Evolutionary conservation across 2,329 filamentous ascomycete species (phyloP), one percentile per base, ranked within the genome.

Genomic region (Verticillium dahliae): DNA sequence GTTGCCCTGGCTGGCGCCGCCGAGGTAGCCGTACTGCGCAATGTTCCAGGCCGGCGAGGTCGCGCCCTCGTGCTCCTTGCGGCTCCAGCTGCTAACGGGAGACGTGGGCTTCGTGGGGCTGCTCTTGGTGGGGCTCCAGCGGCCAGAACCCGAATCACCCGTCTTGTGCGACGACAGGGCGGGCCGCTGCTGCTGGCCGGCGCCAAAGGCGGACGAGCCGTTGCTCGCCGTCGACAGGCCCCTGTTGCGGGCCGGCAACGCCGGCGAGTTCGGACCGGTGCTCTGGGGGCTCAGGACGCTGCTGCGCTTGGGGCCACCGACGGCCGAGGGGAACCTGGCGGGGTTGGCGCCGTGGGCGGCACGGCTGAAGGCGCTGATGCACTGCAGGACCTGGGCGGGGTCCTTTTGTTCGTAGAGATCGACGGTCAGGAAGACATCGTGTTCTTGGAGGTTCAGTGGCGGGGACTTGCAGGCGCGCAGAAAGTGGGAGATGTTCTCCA

Each of bases 401-500:
- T 99, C 95, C 75, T 99, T 99, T 67, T 88, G 83, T 76, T 99
- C 95, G 80, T 90, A 99, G 57, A 99, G 82, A 76, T 99, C 95
- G 73, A 99, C 94, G 5, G 95, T 99, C 64, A 98, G 86, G 77
- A 99, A 99, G 67, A 93, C 88, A 76, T 99, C 95, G 79, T 99
- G 95, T 56, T 93, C 88, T 62, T 91, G 92, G 63, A 99, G 86
- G 75, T 88, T 93, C 59, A 99, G 80, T 0, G 95, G 95, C 33
- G 90, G 86, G 58, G 85, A 80, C 75, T 97, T 91, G 79, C 93
- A 96, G 63, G 92, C 92, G 70, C 86, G 87, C 60, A 99, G 86
- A 77, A 97, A 99, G 72, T 96, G 91, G 4, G 93, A 96, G 71
- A 99, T 97, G 74, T 99, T 99, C 75, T 99, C 95, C 93, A 98